phyloP scores from a whole-genome alignment of 2,329 filamentous ascomycete species.

The Pseudofabraea citricarpa region DNA sequence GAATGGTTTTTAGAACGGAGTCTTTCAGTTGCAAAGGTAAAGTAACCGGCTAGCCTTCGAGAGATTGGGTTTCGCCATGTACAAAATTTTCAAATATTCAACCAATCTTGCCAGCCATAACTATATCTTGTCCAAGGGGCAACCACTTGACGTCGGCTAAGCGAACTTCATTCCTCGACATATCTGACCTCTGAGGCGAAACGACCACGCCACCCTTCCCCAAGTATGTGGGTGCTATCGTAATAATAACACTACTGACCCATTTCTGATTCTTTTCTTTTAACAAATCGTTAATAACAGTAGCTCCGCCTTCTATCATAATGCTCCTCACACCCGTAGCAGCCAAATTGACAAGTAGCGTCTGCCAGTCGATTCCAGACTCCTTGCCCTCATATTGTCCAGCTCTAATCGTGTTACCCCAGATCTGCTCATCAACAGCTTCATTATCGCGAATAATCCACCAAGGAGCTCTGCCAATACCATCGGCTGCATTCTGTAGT shows the following conservation, averaged over 20 bases:
- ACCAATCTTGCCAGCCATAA: constrained; percentile 15
- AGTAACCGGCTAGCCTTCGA: too few relatives aligned
- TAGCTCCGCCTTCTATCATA: constrained; percentile 88
- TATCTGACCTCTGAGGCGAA: constrained; percentile 44
- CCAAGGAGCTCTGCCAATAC: constrained; percentile 69
- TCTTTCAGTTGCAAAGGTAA: too few relatives aligned
- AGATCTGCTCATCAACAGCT: constrained; percentile 25
- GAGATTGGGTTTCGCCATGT: too few relatives aligned
- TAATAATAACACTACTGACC: constrained; percentile 77
- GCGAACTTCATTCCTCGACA: constrained; percentile 6
- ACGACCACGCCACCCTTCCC: constrained; percentile 78
- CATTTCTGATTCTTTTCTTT: constrained; percentile 53
- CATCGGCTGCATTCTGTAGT: constrained; percentile 56
- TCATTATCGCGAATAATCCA: constrained; percentile 54
- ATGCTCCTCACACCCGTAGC: constrained; percentile 65
- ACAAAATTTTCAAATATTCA: too few relatives aligned
- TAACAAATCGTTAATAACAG: constrained; percentile 79
- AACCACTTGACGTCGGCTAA: constrained; percentile 16
- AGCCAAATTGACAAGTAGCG: constrained; percentile 37
- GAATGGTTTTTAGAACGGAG: too few relatives aligned
- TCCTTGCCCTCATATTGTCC: constrained; percentile 10
- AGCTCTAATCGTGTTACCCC: background rate
- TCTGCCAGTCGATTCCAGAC: constrained; percentile 7
- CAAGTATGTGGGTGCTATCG: constrained; percentile 87
- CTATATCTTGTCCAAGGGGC: constrained; percentile 18